phyloP scores from a whole-genome alignment of 805 yeast genomes.

The Saccharomycopsis sp. region DNA sequence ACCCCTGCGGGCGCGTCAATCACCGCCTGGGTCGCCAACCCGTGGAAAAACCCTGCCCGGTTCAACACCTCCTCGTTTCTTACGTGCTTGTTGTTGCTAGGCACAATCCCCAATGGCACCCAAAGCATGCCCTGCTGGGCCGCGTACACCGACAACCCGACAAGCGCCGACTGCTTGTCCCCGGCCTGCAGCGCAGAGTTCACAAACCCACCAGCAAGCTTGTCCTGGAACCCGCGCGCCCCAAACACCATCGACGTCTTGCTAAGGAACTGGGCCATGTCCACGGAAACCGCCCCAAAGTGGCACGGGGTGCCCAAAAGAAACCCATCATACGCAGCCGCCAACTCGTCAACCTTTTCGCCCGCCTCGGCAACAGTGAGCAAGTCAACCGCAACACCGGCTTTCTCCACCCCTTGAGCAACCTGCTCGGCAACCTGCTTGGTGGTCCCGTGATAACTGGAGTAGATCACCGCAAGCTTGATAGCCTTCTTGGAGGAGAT shows the following conservation, averaged over 20 bases:
- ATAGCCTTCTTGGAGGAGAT: conserved; percentile 13
- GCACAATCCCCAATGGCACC: conserved; percentile 16
- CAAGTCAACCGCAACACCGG: conserved; percentile 8
- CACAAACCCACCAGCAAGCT: conserved; percentile 17
- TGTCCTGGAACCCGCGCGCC: conserved; percentile 15
- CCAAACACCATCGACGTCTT: conserved; percentile 2
- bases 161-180: conserved; percentile 12
- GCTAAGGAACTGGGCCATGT: conserved; percentile 11
- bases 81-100: conserved; percentile 22
- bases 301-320: conserved; percentile 17
- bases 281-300: conserved; percentile 18
- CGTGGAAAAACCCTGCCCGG: conserved; percentile 2
- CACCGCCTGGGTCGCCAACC: conserved; percentile 12
- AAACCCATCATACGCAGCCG: conserved; percentile 14
- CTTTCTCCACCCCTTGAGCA: conserved; percentile 6
- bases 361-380: conserved; percentile 7
- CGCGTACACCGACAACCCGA: conserved; percentile 10
- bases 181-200: conserved; percentile 15
- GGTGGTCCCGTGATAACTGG: conserved; percentile 10
- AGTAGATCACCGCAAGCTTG: conserved; percentile 23
- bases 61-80: conserved; percentile 19
- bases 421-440: conserved; percentile 15
- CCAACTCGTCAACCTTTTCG: background rate
- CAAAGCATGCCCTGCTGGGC: conserved; percentile 20
- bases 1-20: background rate